Evolutionary conservation across 2,329 filamentous ascomycete genomes (phyloP), one percentile per base, ranked within the genome.

Genomic region (Stemphylium lycopersici): DNA sequence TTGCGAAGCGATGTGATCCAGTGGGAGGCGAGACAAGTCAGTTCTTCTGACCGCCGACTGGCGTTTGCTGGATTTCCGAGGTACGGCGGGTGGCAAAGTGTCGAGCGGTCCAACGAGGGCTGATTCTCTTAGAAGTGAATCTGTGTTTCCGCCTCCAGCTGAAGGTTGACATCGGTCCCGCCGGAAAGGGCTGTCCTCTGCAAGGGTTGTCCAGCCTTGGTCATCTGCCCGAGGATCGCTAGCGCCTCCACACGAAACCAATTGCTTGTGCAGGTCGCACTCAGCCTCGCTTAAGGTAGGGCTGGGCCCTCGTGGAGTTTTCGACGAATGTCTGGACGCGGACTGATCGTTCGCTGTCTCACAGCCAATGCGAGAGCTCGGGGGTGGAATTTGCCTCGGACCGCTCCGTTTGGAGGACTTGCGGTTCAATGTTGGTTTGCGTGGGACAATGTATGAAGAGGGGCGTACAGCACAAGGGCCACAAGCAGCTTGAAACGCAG

Each of bases 271-370:
- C 16, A 75, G 60, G 24, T 78, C 78, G 11, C 71, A 61, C 58
- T 78, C 78, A 8, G 78, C 78, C 63, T 81, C 75, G 55, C 78
- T 81, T 42, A 80, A 66, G 1, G 79, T 80, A n/a, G 79, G 79
- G 51, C 77, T 81, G 15, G 62, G 37, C 16, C 33, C 59, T 38
- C 44, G 38, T n/a, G 47, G 41, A 24, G 29, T 42, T 38, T 29
- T 54, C 24, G 59, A 57, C 40, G 53, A 18, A 38, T 66, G 59
- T 22, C 55, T 63, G 24, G 69, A 61, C 26, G 54, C 48, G 5
- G 58, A 62, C 12, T 63, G 64, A 36, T 46, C 53, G 20, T 67
- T 63, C 10, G 64, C 67, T 39, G 67, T 59, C 22, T 70, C 63
- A 29, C 63, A 56, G 32, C 65, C 67, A 41, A 67, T 64, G 12